Conservation (phyloP, 441 rosid genomes). For the Aleurites moluccanus region DNA sequence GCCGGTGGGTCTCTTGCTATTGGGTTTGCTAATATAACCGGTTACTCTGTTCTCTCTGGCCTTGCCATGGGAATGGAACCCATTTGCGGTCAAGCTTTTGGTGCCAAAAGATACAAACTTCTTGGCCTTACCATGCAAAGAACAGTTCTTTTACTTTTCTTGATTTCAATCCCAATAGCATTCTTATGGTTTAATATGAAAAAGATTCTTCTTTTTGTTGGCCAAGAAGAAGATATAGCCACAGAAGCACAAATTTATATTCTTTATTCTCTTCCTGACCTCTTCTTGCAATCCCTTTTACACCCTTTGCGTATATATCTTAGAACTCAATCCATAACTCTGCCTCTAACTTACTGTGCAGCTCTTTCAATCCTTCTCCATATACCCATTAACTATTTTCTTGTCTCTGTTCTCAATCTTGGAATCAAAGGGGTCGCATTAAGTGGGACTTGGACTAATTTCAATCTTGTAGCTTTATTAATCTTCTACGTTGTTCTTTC, state of each 20-base stretch:
- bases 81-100: slow-evolving; percentile 92
- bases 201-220: slow-evolving; percentile 56
- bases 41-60: slow-evolving; percentile 83
- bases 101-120: slow-evolving; percentile 70
- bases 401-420: slow-evolving; percentile 54
- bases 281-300: slow-evolving; percentile 59
- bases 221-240: slow-evolving; percentile 71
- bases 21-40: slow-evolving; percentile 90
- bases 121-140: slow-evolving; percentile 74
- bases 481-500: slow-evolving; percentile 57
- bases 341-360: slow-evolving; percentile 74
- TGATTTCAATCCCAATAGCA: slow-evolving; percentile 60
- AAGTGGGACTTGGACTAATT: slow-evolving; percentile 65
- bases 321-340: slow-evolving; percentile 72
- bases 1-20: slow-evolving; percentile 89
- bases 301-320: slow-evolving; percentile 85
- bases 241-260: slow-evolving; percentile 63
- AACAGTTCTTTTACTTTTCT: slow-evolving; percentile 62
- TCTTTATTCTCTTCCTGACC: slow-evolving; percentile 74
- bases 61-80: slow-evolving; percentile 95
- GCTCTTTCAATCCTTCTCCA: slow-evolving; percentile 64
- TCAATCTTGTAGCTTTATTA: slow-evolving; percentile 64
- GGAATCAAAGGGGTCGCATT: slow-evolving; percentile 86
- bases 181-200: slow-evolving; percentile 77
- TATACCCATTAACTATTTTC: slow-evolving; percentile 65